Evolutionary conservation across 768 basidiomycete genomes (phyloP).

Genomic region (Galerina sulciceps): DNA sequence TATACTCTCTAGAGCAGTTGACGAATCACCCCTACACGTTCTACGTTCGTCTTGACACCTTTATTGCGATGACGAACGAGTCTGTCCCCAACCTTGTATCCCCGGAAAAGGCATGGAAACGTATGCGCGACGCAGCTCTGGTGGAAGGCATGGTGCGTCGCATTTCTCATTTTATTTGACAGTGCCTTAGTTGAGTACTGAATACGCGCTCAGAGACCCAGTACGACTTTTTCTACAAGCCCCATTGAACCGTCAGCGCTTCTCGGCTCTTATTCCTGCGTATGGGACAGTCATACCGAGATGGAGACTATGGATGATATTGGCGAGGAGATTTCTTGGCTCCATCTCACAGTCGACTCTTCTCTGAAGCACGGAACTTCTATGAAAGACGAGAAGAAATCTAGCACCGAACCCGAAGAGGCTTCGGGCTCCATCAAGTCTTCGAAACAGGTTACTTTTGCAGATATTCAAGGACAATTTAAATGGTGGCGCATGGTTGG

Average conservation of each 20-base stretch:
- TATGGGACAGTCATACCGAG: background rate
- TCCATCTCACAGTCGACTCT: background rate
- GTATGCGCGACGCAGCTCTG: background rate
- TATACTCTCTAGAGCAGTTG: too few relatives aligned
- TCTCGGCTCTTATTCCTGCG: background rate
- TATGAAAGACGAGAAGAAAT: too few relatives aligned
- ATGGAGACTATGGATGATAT: background rate
- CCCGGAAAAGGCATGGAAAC: background rate
- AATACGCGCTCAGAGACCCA: background rate
- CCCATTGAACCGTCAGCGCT: background rate
- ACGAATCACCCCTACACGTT: too few relatives aligned
- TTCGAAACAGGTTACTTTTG: background rate
- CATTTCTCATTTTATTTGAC: background rate
- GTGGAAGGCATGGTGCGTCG: background rate
- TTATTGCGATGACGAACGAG: background rate
- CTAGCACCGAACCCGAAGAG: too few relatives aligned
- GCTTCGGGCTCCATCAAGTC: background rate
- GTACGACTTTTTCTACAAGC: background rate
- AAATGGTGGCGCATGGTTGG: conserved; percentile 3
- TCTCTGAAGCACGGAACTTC: background rate
- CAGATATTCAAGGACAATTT: background rate
- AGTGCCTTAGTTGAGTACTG: background rate
- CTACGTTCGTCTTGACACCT: too few relatives aligned
- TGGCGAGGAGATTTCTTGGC: background rate
- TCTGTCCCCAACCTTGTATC: too few relatives aligned